Conservation (phyloP, 169 alveolate species). For the Eimeria praecox region DNA sequence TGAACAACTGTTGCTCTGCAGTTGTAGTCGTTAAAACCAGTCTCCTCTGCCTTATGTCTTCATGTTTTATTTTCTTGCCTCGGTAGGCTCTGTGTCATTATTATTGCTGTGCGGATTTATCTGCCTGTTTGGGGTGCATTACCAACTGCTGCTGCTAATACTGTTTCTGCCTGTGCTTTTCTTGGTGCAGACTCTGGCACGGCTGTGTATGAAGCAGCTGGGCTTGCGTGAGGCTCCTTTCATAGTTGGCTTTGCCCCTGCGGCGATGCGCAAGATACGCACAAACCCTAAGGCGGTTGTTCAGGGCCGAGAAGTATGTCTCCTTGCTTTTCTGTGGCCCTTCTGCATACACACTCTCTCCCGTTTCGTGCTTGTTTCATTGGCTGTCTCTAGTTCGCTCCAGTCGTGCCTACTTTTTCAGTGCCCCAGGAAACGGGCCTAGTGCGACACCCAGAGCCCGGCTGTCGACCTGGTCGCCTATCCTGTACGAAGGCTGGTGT, state of each 20-base stretch:
- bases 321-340: background rate
- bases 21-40: background rate
- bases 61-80: background rate
- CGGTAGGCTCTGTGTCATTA: background rate
- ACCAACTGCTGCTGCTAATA: background rate
- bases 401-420: background rate
- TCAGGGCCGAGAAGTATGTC: constrained; percentile 42
- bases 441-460: background rate
- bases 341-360: background rate
- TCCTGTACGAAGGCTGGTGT: background rate
- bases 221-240: constrained; percentile 75
- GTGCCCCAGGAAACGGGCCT: background rate
- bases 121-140: background rate
- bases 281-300: constrained; percentile 18
- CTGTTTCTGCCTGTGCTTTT: constrained; percentile 1
- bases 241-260: constrained; percentile 75
- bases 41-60: background rate
- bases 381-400: background rate
- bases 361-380: background rate
- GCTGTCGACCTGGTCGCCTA: background rate
- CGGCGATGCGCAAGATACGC: constrained; percentile 14
- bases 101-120: background rate
- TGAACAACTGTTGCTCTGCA: background rate
- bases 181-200: constrained; percentile 71
- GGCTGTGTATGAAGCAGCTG: constrained; percentile 83